Evolutionary conservation across 257 asterid species (phyloP).

Genomic region (Solanum chiquidenum): DNA sequence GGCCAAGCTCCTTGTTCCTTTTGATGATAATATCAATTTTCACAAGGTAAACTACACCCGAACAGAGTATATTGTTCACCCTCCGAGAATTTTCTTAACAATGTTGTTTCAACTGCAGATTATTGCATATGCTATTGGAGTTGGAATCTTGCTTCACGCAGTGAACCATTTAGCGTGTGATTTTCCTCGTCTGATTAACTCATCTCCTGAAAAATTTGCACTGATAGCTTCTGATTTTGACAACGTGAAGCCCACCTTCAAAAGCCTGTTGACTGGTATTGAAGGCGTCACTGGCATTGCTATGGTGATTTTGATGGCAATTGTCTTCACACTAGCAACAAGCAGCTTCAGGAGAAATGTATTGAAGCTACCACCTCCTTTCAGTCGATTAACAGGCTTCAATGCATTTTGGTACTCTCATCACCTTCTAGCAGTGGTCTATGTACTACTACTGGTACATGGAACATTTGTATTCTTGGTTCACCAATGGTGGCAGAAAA

Average conservation of each 20-base stretch:
- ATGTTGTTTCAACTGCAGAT: conserved; percentile 18
- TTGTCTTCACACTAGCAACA: conserved; percentile 67
- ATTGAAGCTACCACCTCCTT: conserved; percentile 58
- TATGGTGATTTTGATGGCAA: conserved; percentile 57
- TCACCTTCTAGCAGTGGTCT: conserved; percentile 79
- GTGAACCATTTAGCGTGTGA: conserved; percentile 72
- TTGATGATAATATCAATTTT: conserved; percentile 79
- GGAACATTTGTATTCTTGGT: conserved; percentile 67
- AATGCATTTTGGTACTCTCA: conserved; percentile 97
- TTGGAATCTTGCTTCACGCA: conserved; percentile 50
- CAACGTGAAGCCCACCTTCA: conserved; percentile 43
- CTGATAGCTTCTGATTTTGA: conserved; percentile 54
- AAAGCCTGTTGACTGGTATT: conserved; percentile 27
- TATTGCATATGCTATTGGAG: conserved; percentile 57
- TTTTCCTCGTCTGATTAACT: conserved; percentile 51
- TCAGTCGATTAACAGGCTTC: conserved; percentile 69
- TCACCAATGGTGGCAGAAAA: conserved; percentile 64
- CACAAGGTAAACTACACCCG: conserved; percentile 35
- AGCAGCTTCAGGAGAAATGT: conserved; percentile 53
- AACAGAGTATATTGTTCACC: background rate
- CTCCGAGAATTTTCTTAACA: too few species aligned
- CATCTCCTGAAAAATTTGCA: conserved; percentile 54
- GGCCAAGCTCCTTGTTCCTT: conserved; percentile 58
- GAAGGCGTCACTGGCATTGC: conserved; percentile 56
- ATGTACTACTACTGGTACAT: conserved; percentile 54